phyloP scores from a whole-genome alignment of 2,329 filamentous ascomycete genomes.

The Dothiorella sarmentorum region DNA sequence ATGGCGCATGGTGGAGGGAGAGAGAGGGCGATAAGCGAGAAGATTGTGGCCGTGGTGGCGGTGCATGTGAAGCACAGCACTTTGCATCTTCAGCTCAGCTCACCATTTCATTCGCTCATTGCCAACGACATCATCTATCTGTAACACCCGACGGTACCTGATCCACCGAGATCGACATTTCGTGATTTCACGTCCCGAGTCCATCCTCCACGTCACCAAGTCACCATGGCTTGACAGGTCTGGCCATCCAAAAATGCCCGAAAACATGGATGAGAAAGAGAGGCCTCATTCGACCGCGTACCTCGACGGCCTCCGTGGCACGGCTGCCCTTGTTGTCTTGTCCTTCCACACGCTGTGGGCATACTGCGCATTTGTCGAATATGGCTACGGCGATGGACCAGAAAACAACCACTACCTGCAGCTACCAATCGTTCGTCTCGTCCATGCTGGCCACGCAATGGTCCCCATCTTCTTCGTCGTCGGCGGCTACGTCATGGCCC shows the following conservation, averaged over 20 bases:
- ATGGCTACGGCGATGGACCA: slow-evolving; percentile 17
- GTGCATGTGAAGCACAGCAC: background rate
- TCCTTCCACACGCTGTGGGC: slow-evolving; percentile 14
- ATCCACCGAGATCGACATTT: background rate
- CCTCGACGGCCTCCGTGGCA: slow-evolving; percentile 6
- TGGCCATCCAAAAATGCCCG: no score
- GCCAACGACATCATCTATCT: background rate
- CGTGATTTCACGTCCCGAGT: background rate
- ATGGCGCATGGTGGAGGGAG: background rate
- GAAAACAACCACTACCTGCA: slow-evolving; percentile 20
- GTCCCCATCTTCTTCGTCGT: slow-evolving; percentile 49
- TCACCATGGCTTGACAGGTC: background rate
- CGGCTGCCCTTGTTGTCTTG: slow-evolving; percentile 5
- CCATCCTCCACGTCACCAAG: background rate
- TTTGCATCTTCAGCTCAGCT: background rate
- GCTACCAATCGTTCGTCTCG: slow-evolving; percentile 19
- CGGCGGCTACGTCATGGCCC: slow-evolving; percentile 47
- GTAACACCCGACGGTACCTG: background rate
- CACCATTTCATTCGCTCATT: background rate
- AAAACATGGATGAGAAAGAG: background rate
- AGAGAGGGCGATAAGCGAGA: background rate
- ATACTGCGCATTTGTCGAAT: slow-evolving; percentile 4
- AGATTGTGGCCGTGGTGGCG: background rate
- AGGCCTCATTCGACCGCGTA: background rate
- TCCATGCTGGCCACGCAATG: slow-evolving; percentile 43